Evolutionary conservation across 2,329 filamentous ascomycete genomes (phyloP), one percentile per base, ranked within the genome.

Genomic region (Chlorencoelia australis): DNA sequence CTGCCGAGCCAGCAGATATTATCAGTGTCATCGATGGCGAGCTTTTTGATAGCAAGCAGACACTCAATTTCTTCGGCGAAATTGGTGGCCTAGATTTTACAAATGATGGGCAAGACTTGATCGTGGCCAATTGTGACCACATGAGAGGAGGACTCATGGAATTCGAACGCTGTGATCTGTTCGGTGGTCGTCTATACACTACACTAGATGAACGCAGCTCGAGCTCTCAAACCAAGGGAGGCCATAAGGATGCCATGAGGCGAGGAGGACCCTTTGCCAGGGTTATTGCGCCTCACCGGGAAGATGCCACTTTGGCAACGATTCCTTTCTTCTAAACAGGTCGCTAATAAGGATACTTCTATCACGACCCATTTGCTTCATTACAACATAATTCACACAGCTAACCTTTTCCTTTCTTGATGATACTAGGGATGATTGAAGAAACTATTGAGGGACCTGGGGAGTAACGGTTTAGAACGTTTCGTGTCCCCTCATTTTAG

Each of bases 1-100:
- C 78, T 2, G 82, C 80, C 2, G 84, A 89, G 56, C 79, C 83
- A 52, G 80, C 82, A 21, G 83, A 89, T 53, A 73, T 73, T 40
- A 60, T 89, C 51, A 78, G 71, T 53, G 64, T 88, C 30, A 78
- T 87, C 47, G 76, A 87, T 45, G 79, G 75, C 1, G 64, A 71
- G 49, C 75, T 66, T 0, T 83, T 77, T 49, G 58, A 64, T 15
- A 67, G 67, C n/a, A 75, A 76, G 55, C 82, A 88, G 57, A 73
- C 71, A 0, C 60, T 88, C 7, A 79, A 83, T 42, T 69, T 87
- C 37, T 86, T 88, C 56, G 82, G 83, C 22, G 79, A 84, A 50
- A 73, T 85, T 41, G 81, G 73, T 6, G 83, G 83, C 13, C 61
- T 82, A 4, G 66, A 68, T 14, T 78, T 87, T 45, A 65, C 77